Conservation (phyloP, 2,329 filamentous ascomycete species). For the Fusarium pilosicola region DNA sequence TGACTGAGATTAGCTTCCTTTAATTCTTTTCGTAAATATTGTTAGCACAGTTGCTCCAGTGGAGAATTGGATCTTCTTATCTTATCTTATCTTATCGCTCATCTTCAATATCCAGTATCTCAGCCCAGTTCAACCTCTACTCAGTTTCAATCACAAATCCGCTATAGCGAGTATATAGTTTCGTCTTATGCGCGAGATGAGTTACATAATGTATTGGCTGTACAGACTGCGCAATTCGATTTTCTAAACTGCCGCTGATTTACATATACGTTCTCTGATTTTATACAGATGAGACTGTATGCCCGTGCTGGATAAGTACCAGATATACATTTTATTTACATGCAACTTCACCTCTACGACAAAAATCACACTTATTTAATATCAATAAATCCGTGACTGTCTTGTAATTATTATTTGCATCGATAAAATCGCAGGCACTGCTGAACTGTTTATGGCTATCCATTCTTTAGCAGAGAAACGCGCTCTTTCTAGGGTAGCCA, state of each 20-base stretch:
- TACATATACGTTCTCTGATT: fast-evolving
- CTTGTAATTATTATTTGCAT: fast-evolving
- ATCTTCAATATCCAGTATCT: fast-evolving
- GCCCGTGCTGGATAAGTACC: fast-evolving
- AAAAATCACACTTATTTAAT: fast-evolving
- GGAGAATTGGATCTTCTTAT: fast-evolving
- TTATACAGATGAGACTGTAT: fast-evolving
- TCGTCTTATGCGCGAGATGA: fast-evolving
- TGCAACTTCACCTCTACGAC: too few species aligned
- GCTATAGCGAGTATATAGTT: neutral
- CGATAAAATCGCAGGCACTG: neutral
- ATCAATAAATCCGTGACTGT: fast-evolving
- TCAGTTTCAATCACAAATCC: fast-evolving
- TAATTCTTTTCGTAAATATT: neutral
- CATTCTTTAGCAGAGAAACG: neutral
- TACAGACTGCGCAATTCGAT: fast-evolving
- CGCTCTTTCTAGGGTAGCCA: neutral
- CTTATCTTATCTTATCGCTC: neutral
- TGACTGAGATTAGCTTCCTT: neutral
- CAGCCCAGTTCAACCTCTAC: neutral
- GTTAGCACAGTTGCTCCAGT: neutral
- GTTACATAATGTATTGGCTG: fast-evolving
- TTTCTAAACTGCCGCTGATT: fast-evolving
- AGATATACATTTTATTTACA: fast-evolving
- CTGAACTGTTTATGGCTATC: neutral